phyloP scores from a whole-genome alignment of 1,284 basidiomycete species.

The Filobasidium uniguttulatum region DNA sequence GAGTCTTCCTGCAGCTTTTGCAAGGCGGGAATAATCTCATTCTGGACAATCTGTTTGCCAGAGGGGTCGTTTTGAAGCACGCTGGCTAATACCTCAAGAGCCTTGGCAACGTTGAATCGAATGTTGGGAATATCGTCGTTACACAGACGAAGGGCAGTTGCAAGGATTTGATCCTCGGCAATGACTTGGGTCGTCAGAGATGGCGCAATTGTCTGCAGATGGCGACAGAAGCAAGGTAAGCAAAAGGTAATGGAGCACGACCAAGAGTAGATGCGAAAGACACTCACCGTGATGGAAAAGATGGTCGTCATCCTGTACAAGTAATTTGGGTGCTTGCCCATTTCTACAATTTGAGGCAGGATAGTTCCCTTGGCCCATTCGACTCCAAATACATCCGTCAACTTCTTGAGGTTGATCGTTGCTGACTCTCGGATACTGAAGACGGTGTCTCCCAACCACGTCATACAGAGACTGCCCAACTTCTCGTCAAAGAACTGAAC shows the following conservation, averaged over 20 bases:
- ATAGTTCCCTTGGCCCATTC: conserved; percentile 93
- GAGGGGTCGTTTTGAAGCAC: conserved; percentile 54
- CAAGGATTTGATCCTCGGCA: conserved; percentile 64
- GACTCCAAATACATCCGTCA: conserved; percentile 97
- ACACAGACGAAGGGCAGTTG: conserved; percentile 69
- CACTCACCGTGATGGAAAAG: conserved; percentile 84
- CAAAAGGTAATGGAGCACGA: no score
- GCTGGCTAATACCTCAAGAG: conserved; percentile 68
- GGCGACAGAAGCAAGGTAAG: conserved; percentile 13
- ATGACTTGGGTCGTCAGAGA: conserved; percentile 80
- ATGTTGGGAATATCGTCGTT: conserved; percentile 96
- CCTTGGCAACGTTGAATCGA: conserved; percentile 96
- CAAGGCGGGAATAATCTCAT: conserved; percentile 65
- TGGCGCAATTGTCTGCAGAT: conserved; percentile 75
- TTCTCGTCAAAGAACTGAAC: conserved; percentile 97
- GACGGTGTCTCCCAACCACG: conserved; percentile 96
- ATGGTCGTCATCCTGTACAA: conserved; percentile 98
- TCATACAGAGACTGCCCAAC: conserved; percentile 93
- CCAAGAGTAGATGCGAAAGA: not conserved
- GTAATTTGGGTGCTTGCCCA: conserved; percentile 96
- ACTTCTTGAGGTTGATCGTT: conserved; percentile 89
- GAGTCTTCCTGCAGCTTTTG: conserved; percentile 77
- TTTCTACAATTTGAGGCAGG: conserved; percentile 92
- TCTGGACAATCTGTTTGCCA: conserved; percentile 58
- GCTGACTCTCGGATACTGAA: conserved; percentile 97